phyloP scores from a whole-genome alignment of 148 eudicot species.

The Cornus kousa region DNA sequence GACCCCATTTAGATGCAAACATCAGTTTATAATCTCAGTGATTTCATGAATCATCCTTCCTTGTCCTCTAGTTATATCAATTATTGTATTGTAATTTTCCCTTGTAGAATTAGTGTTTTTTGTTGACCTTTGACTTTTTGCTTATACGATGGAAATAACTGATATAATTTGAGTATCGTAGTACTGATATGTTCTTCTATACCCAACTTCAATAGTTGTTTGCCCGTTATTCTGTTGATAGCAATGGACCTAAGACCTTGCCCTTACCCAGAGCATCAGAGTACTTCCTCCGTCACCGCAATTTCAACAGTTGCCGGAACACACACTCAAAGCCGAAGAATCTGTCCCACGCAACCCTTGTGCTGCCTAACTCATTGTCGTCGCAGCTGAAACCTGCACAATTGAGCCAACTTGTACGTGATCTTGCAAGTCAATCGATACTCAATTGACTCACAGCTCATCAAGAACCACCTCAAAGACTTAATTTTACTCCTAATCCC shows the following conservation, averaged over 20 bases:
- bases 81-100: too few relatives aligned
- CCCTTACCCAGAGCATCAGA: slow-evolving; percentile 20
- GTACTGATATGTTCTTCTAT: too few relatives aligned
- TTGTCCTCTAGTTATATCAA: too few relatives aligned
- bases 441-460: slow-evolving; percentile 27
- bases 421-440: slow-evolving; percentile 40
- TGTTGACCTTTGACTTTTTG: too few relatives aligned
- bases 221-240: too few relatives aligned
- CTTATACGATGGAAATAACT: too few relatives aligned
- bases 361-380: slow-evolving; percentile 42
- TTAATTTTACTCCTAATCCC: slow-evolving; percentile 39
- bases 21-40: too few relatives aligned
- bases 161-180: too few relatives aligned
- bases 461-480: slow-evolving; percentile 26
- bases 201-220: too few relatives aligned
- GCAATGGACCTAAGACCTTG: background rate
- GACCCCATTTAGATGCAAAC: too few relatives aligned
- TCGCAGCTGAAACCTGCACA: slow-evolving; percentile 19
- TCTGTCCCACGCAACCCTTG: slow-evolving; percentile 24
- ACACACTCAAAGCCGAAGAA: slow-evolving; percentile 36
- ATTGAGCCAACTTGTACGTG: slow-evolving; percentile 42
- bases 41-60: too few relatives aligned
- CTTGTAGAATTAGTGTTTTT: too few relatives aligned
- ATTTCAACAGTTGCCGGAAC: slow-evolving; percentile 40
- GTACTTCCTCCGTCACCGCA: slow-evolving; percentile 40